phyloP scores from a whole-genome alignment of 257 asterid species.

The Ballota nigra region DNA sequence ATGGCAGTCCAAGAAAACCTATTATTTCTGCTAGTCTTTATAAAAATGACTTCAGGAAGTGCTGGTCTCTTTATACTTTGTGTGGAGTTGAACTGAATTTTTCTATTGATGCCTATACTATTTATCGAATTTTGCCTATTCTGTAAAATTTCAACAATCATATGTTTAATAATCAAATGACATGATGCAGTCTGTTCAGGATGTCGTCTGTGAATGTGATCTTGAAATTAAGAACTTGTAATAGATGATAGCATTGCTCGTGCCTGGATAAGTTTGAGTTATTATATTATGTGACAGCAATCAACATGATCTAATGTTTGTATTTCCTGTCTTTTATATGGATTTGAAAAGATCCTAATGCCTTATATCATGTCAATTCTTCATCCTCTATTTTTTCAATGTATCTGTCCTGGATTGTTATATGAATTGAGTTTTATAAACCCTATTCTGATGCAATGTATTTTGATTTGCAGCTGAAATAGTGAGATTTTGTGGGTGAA shows the following conservation, averaged over 20 bases:
- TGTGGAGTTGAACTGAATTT: neutral
- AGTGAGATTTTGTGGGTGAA: slow-evolving; percentile 10
- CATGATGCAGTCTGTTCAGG: neutral
- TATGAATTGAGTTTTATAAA: neutral
- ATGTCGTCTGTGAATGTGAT: no score
- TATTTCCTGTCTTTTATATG: neutral
- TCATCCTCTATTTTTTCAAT: neutral
- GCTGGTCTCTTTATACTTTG: neutral
- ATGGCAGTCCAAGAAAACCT: neutral
- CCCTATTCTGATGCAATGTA: slow-evolving; percentile 3
- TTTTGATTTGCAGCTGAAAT: slow-evolving; percentile 26
- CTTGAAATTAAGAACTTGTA: neutral
- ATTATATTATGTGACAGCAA: neutral
- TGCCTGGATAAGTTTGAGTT: neutral
- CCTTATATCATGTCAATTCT: neutral
- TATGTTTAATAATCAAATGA: neutral
- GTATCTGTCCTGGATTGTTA: neutral
- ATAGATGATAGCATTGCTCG: neutral
- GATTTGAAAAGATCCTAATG: neutral
- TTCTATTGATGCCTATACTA: neutral
- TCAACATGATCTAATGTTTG: neutral
- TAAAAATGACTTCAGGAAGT: neutral
- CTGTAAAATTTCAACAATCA: neutral
- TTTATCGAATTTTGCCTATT: neutral
- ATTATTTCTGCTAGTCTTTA: neutral